These are phyloP conservation scores for Neolentinus lepideus DNA, from an alignment of 1,284 basidiomycete species.

Conservation along the genomic window DNA sequence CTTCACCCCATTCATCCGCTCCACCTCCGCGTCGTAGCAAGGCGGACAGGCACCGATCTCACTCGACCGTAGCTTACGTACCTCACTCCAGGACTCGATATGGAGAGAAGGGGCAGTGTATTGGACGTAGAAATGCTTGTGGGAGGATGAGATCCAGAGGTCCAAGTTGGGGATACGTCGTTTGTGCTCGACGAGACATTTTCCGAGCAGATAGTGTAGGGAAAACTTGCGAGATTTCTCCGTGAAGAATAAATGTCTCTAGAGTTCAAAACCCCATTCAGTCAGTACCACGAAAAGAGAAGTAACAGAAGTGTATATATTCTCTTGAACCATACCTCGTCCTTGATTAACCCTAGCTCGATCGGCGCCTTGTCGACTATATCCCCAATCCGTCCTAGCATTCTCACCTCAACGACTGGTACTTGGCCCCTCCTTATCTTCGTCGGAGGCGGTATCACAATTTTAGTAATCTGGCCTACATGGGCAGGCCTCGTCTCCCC, in stretches of 20 bases:
- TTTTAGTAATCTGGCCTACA: slow-evolving; percentile 27
- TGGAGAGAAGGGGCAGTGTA: slow-evolving; percentile 39
- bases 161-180: slow-evolving; percentile 18
- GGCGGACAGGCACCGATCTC: slow-evolving; percentile 36
- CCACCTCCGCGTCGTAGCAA: slow-evolving; percentile 33
- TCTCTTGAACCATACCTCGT: too few species aligned
- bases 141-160: slow-evolving; percentile 47
- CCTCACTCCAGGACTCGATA: slow-evolving; percentile 29
- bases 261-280: not conserved
- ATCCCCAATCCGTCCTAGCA: slow-evolving; percentile 28
- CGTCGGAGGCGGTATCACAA: slow-evolving; percentile 3
- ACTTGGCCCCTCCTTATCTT: slow-evolving; percentile 5
- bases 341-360: slow-evolving; percentile 17
- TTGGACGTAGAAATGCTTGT: slow-evolving; percentile 47
- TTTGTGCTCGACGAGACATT: slow-evolving; percentile 39
- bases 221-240: slow-evolving; percentile 24
- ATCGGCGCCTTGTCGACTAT: slow-evolving; percentile 19
- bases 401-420: slow-evolving; percentile 15
- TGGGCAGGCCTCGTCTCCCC: slow-evolving; percentile 19
- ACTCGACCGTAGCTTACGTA: slow-evolving; percentile 19
- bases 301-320: too few species aligned
- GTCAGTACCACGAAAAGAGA: too few species aligned
- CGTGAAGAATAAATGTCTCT: slow-evolving; percentile 54
- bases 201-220: slow-evolving; percentile 32
- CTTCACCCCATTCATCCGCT: slow-evolving; percentile 20